Evolutionary conservation across 2,329 filamentous ascomycete species (phyloP).

Genomic region (Penicillium expansum): DNA sequence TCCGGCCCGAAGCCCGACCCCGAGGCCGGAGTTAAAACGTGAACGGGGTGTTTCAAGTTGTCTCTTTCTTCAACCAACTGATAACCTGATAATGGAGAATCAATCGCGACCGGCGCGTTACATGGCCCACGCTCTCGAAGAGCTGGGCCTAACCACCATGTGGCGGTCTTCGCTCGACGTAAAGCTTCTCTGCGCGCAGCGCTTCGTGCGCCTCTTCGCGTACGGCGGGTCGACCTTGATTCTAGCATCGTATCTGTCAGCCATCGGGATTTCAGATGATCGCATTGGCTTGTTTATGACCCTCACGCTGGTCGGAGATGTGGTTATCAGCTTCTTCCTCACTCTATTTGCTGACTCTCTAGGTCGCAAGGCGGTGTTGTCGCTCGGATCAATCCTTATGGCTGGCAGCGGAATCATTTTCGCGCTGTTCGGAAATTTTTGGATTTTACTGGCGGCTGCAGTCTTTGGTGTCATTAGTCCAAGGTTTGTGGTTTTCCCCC

Average conservation of each 20-base stretch:
- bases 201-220: conserved; percentile 59
- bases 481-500: conserved; percentile 33
- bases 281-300: conserved; percentile 65
- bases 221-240: conserved; percentile 61
- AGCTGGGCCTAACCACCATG: conserved; percentile 39
- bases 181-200: conserved; percentile 42
- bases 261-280: conserved; percentile 55
- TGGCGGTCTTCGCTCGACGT: conserved; percentile 38
- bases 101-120: conserved; percentile 6
- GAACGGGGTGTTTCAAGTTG: neutral
- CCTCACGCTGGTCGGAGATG: conserved; percentile 60
- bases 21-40: neutral
- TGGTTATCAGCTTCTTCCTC: conserved; percentile 56
- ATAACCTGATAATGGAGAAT: conserved; percentile 3
- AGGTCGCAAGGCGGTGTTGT: conserved; percentile 55
- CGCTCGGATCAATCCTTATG: conserved; percentile 57
- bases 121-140: conserved; percentile 22
- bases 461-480: conserved; percentile 62
- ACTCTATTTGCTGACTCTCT: conserved; percentile 60
- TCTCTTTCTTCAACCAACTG: neutral
- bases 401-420: conserved; percentile 56
- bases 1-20: neutral
- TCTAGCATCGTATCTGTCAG: conserved; percentile 60
- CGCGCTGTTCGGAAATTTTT: conserved; percentile 56
- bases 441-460: conserved; percentile 57